Evolutionary conservation across 139 green algal species (phyloP).

Genomic region (Edaphochlamys debaryana): DNA sequence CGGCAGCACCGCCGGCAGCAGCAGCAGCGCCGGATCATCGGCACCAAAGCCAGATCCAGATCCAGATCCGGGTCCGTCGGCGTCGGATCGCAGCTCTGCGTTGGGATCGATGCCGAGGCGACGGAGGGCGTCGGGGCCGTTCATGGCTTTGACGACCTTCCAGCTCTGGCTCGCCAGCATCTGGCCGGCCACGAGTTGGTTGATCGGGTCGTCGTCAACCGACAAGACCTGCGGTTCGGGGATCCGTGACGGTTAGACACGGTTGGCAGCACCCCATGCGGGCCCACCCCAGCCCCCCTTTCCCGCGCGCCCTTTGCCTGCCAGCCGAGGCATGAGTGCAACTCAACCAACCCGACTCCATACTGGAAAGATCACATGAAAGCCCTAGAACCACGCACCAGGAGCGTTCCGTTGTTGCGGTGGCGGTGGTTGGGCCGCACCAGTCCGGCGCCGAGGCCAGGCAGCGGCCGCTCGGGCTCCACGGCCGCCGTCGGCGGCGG

Average conservation of each 20-base stretch:
- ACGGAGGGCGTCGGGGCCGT: slow-evolving; percentile 37
- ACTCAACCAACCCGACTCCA: no score
- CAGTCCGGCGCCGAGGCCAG: not conserved
- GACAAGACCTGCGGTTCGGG: slow-evolving; percentile 45
- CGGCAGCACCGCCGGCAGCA: slow-evolving; percentile 51
- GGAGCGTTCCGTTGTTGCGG: slow-evolving; percentile 24
- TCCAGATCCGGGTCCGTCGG: not conserved
- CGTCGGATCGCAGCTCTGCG: not conserved
- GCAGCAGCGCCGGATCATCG: not conserved
- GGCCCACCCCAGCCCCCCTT: no score
- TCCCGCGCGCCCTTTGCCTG: no score
- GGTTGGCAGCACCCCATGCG: no score
- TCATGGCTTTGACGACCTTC: slow-evolving; percentile 60
- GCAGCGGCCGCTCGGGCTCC: not conserved
- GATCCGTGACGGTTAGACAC: no score
- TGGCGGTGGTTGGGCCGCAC: slow-evolving; percentile 10
- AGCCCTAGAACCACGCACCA: no score
- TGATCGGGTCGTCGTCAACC: slow-evolving; percentile 57
- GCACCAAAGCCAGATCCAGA: slow-evolving; percentile 46
- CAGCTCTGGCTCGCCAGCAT: slow-evolving; percentile 55
- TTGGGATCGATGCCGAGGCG: slow-evolving; percentile 28
- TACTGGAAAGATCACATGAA: no score
- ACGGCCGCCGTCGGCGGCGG: not conserved
- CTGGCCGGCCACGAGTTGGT: slow-evolving; percentile 53
- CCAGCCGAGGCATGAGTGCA: no score